Evolutionary conservation across 202 grass and related monocot species (phyloP), one percentile per base, ranked within the genome.

Genomic region (Zoysia matrella): DNA sequence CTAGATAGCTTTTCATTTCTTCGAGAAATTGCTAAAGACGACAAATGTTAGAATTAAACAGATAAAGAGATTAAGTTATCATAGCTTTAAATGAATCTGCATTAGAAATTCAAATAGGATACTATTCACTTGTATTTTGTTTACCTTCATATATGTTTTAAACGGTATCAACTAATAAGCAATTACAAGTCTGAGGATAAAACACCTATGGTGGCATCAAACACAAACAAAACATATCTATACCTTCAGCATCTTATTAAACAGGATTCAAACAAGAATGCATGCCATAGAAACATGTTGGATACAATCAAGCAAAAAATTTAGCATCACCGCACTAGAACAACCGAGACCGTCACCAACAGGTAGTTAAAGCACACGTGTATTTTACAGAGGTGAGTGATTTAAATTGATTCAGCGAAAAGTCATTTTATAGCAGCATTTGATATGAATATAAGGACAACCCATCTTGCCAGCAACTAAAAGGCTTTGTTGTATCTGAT

Each of bases 211-310:
- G 57, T 11, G 30, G 30, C 6, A 18, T 60, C 48, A 3, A 42
- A 76, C 9, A 67, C 53, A 15, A 67, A 68, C 68, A 36, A 36
- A 58, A 49, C 43, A 75, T 8, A 57, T 50, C 60, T 76, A 15
- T 40, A 64, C n/a, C 12, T 41, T 80, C 4, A 3, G 47, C 36
- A 56, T 57, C 42, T 47, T 54, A 36, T 36, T 36, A 36, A 36
- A 36, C 30, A 36, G 30, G 30, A 36, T 36, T 36, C 30, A 36
- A 36, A 36, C 30, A 36, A 36, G 30, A 36, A 36, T 36, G 30
- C 30, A 36, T 36, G 30, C 30, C 30, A 36, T 36, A 36, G 30
- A 36, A 36, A 36, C 30, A 36, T 36, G 30, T 36, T 36, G 30
- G 30, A 36, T 36, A 36, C 30, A 36, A 36, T 36, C 30, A 36